Evolutionary conservation across 129 eudicot species (phyloP).

Genomic region (Centrapalus pauciflorus): DNA sequence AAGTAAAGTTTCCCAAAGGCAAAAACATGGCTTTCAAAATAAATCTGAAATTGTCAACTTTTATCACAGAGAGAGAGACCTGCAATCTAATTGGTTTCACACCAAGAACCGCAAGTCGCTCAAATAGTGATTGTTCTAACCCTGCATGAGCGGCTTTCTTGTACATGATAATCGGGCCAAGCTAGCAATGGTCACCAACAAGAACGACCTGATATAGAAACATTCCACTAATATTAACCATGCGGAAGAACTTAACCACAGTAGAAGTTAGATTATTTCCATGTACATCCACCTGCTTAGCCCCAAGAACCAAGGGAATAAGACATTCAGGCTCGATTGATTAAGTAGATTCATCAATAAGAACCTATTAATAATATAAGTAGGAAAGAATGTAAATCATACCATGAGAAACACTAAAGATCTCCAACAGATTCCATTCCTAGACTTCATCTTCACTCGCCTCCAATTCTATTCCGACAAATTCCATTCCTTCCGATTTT

Average conservation of each 20-base stretch:
- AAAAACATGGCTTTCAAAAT: no score
- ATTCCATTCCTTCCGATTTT: no score
- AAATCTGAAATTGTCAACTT: no score
- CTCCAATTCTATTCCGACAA: no score
- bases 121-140: constrained; percentile 63
- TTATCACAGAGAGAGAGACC: constrained; percentile 36
- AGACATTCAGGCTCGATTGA: constrained; percentile 72
- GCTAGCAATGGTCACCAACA: constrained; percentile 75
- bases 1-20: no score
- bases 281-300: constrained; percentile 40
- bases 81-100: constrained; percentile 67
- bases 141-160: constrained; percentile 81
- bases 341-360: constrained; percentile 69
- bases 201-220: constrained; percentile 38
- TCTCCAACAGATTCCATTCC: background rate
- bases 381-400: background rate
- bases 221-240: background rate
- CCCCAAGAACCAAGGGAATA: constrained; percentile 68
- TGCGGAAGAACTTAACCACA: no score
- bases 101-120: constrained; percentile 58
- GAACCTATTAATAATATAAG: constrained; percentile 34
- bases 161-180: constrained; percentile 76
- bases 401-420: background rate
- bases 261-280: no score
- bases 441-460: no score